These are phyloP conservation scores for Penicillium corylophilum DNA, from an alignment of 2,329 filamentous ascomycete genomes.

Conservation along the genomic window DNA sequence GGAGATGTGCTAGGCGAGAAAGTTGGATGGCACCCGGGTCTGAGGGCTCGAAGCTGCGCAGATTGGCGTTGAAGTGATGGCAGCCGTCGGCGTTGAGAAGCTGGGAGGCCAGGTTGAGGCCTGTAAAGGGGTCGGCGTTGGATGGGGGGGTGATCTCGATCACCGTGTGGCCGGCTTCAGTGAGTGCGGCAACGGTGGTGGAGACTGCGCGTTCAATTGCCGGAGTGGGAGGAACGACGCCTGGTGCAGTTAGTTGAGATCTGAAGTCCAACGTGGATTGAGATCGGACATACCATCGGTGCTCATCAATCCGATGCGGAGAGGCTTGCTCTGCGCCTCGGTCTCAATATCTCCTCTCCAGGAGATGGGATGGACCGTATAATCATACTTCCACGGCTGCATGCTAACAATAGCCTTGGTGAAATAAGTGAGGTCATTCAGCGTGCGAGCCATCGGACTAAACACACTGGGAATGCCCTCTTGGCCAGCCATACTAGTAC, in stretches of 20 bases:
- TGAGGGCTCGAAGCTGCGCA: conserved; percentile 74
- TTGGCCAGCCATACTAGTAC: conserved; percentile 87
- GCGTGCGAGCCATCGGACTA: conserved; percentile 85
- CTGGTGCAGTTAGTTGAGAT: conserved; percentile 22
- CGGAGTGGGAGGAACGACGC: conserved; percentile 81
- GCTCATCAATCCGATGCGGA: conserved; percentile 73
- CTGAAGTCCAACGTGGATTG: neutral
- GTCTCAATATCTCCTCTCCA: conserved; percentile 67
- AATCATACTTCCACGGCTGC: conserved; percentile 86
- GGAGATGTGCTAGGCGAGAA: conserved; percentile 69
- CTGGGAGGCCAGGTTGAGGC: conserved; percentile 71
- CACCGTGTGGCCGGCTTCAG: conserved; percentile 72
- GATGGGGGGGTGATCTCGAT: conserved; percentile 64
- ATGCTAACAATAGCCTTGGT: conserved; percentile 73
- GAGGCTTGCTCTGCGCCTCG: conserved; percentile 60
- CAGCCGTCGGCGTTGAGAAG: conserved; percentile 85
- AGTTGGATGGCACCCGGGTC: conserved; percentile 77
- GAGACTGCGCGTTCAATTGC: conserved; percentile 77
- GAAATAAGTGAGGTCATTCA: conserved; percentile 82
- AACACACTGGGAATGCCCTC: conserved; percentile 88
- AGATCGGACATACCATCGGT: conserved; percentile 58
- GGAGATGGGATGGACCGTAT: conserved; percentile 77
- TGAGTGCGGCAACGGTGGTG: conserved; percentile 67
- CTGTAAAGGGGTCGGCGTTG: conserved; percentile 74
- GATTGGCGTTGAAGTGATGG: conserved; percentile 72